phyloP scores from a whole-genome alignment of 352 stramenopile genomes.

The Phytophthora melonis region DNA sequence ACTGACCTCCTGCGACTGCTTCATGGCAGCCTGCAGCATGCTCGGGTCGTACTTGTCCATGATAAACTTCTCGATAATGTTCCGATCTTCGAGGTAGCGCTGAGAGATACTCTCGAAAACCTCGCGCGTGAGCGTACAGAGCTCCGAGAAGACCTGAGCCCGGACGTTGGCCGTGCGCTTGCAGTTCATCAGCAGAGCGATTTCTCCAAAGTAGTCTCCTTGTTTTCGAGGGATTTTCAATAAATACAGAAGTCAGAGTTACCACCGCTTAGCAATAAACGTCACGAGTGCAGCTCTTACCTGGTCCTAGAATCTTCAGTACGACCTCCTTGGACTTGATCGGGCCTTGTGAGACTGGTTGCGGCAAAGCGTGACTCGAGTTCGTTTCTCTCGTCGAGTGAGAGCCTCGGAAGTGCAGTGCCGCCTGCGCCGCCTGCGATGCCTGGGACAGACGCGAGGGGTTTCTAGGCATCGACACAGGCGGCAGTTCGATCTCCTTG shows the following conservation, averaged over 20 bases:
- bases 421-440: constrained; percentile 25
- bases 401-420: constrained; percentile 2
- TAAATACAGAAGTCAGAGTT: too few species aligned
- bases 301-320: background rate
- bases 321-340: constrained; percentile 61
- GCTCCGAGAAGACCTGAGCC: constrained; percentile 74
- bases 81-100: constrained; percentile 80
- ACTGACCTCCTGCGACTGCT: constrained; percentile 75
- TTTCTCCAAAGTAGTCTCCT: constrained; percentile 90
- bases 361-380: constrained; percentile 10
- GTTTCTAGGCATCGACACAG: constrained; percentile 3
- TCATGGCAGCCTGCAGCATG: constrained; percentile 81
- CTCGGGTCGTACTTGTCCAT: constrained; percentile 85
- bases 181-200: constrained; percentile 86
- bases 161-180: constrained; percentile 85
- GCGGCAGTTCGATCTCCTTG: constrained; percentile 57
- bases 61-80: constrained; percentile 87
- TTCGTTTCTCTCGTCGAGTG: constrained; percentile 18
- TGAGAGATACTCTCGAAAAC: constrained; percentile 82
- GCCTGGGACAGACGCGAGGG: constrained; percentile 25
- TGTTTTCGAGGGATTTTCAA: too few species aligned
- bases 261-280: too few species aligned
- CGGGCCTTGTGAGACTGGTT: background rate
- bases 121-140: constrained; percentile 78
- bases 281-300: too few species aligned